Evolutionary conservation across 208 protist genomes (phyloP).

Genomic region (Crithidia sp.): DNA sequence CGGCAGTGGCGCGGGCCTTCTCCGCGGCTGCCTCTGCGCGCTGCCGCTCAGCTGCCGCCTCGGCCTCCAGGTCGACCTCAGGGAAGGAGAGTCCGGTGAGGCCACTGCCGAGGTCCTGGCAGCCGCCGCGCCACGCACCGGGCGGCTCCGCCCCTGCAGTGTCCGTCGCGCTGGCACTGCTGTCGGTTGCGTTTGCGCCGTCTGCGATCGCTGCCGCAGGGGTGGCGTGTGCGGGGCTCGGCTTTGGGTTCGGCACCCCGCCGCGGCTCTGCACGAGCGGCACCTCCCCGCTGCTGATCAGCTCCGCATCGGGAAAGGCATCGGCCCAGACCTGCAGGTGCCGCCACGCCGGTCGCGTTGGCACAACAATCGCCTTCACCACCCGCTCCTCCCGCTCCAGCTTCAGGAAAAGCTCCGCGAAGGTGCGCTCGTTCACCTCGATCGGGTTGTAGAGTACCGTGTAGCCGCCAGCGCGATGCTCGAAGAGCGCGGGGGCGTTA

Average conservation of each 20-base stretch:
- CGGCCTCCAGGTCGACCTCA: conserved; percentile 60
- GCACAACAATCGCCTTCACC: conserved; percentile 80
- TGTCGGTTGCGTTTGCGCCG: background rate
- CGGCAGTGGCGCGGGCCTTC: conserved; percentile 10
- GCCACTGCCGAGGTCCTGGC: conserved; percentile 69
- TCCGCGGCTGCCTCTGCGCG: conserved; percentile 16
- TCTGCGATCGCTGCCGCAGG: background rate
- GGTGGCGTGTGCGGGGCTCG: background rate
- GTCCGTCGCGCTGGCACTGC: background rate
- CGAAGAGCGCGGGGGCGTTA: conserved; percentile 31
- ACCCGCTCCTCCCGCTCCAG: conserved; percentile 69
- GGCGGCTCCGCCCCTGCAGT: background rate
- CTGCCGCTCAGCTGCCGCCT: conserved; percentile 27
- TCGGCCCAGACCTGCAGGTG: conserved; percentile 76
- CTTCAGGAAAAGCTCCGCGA: conserved; percentile 53
- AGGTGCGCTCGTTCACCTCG: conserved; percentile 66
- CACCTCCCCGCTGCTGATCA: conserved; percentile 44
- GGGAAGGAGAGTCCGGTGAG: conserved; percentile 71
- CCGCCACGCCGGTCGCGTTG: conserved; percentile 69
- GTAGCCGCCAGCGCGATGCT: conserved; percentile 52
- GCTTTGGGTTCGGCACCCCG: conserved; percentile 1
- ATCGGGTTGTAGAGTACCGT: conserved; percentile 89
- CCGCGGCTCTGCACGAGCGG: conserved; percentile 10
- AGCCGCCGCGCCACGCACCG: conserved; percentile 34
- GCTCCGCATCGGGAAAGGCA: conserved; percentile 76